These are phyloP conservation scores for Neofusicoccum ribis DNA, from an alignment of 2,329 filamentous ascomycete species.

Conservation along the genomic window DNA sequence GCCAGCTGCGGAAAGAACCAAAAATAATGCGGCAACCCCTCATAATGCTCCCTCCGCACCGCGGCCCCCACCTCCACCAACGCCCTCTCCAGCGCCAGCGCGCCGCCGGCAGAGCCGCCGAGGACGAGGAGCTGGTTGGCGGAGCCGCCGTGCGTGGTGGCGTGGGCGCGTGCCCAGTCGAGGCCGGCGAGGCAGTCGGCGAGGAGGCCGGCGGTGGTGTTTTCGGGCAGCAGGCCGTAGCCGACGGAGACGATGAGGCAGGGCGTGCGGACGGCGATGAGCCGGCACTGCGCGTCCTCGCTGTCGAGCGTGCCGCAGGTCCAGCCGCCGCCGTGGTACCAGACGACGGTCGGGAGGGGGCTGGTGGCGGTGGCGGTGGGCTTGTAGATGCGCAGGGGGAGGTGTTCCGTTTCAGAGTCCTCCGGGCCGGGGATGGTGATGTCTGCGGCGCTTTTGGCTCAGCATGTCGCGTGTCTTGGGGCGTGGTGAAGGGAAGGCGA, in stretches of 20 bases:
- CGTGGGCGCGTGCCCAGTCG: conserved; percentile 9
- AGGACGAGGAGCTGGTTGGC: neutral
- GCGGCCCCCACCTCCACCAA: conserved; percentile 29
- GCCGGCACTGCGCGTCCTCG: conserved; percentile 38
- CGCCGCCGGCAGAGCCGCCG: conserved; percentile 25
- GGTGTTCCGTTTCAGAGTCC: too few species aligned
- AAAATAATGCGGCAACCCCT: conserved; percentile 36
- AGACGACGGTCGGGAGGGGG: conserved; percentile 35
- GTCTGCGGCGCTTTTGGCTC: neutral
- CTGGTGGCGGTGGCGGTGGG: neutral
- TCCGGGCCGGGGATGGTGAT: neutral
- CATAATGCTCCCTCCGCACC: conserved; percentile 30
- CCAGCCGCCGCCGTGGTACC: conserved; percentile 40
- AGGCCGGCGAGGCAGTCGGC: conserved; percentile 27
- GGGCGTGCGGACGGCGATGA: conserved; percentile 30
- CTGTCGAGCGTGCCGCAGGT: conserved; percentile 37
- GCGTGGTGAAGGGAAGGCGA: too few species aligned
- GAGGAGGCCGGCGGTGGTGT: conserved; percentile 31
- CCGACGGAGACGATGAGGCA: conserved; percentile 38
- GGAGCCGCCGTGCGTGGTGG: too few species aligned
- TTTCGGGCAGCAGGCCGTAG: conserved; percentile 28
- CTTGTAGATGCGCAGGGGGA: too few species aligned
- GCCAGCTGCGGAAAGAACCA: conserved; percentile 23
- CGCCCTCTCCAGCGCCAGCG: conserved; percentile 24
- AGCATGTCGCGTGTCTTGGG: too few species aligned